These are phyloP conservation scores for Tephrocybe rancida DNA, from an alignment of 768 basidiomycete genomes.

Conservation along the genomic window DNA sequence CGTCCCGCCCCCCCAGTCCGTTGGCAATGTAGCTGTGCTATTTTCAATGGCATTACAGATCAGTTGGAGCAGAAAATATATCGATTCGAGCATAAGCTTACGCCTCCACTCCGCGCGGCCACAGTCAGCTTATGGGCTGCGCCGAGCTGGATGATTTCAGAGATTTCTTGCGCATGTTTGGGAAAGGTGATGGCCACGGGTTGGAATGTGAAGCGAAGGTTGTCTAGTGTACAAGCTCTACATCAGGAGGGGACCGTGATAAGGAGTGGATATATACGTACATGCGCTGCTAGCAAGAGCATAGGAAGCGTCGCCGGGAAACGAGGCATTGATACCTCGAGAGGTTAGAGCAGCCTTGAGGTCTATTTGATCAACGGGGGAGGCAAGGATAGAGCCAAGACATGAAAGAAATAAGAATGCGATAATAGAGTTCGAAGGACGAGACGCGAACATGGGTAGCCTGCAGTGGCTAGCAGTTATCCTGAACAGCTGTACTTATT, in stretches of 20 bases:
- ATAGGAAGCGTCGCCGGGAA: conserved; percentile 22
- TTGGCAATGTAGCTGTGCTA: conserved; percentile 55
- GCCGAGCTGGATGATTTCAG: conserved; percentile 37
- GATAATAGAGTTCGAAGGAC: too few relatives aligned
- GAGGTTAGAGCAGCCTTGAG: conserved; percentile 12
- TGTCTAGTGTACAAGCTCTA: conserved; percentile 28
- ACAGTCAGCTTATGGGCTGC: conserved; percentile 32
- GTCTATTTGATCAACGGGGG: conserved; percentile 1
- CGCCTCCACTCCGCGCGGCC: conserved; percentile 46
- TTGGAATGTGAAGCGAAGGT: conserved; percentile 38
- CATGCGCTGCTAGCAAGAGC: conserved; percentile 19
- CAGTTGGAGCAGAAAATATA: neutral
- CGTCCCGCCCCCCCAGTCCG: conserved; percentile 46
- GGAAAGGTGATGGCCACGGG: conserved; percentile 42
- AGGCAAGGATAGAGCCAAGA: neutral
- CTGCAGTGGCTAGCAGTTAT: too few relatives aligned
- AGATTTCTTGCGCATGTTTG: conserved; percentile 33
- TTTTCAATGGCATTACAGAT: neutral
- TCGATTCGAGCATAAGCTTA: conserved; percentile 20
- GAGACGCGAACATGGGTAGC: too few relatives aligned
- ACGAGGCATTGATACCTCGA: conserved; percentile 16
- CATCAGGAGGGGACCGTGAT: neutral
- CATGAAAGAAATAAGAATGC: neutral
- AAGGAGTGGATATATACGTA: conserved; percentile 3
- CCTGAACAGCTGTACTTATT: too few relatives aligned